phyloP scores from a whole-genome alignment of 768 basidiomycete species.

The Lyophyllum atratum region DNA sequence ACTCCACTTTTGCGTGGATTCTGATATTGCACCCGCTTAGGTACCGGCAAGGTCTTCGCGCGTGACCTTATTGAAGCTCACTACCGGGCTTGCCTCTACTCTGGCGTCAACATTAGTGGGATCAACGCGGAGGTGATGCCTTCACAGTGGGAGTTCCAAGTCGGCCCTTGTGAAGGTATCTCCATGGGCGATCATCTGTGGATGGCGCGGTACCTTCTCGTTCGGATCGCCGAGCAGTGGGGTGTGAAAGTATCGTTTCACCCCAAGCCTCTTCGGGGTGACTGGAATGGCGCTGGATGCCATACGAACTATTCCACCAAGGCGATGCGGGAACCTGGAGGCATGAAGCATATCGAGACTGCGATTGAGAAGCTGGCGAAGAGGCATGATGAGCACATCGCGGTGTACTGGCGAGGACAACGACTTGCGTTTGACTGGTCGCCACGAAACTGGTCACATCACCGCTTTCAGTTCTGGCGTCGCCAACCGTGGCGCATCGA shows the following conservation, averaged over 20 bases:
- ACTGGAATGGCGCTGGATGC: conserved; percentile 99
- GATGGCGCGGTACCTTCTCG: conserved; percentile 97
- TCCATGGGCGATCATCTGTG: conserved; percentile 99
- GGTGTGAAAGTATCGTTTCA: conserved; percentile 98
- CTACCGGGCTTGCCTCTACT: conserved; percentile 94
- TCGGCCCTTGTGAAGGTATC: conserved; percentile 97
- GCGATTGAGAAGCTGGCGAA: conserved; percentile 93
- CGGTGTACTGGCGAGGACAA: conserved; percentile 98
- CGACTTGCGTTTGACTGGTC: conserved; percentile 92
- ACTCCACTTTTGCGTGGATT: background rate
- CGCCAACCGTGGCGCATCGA: conserved; percentile 96
- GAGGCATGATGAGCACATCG: conserved; percentile 93
- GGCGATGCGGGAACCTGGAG: conserved; percentile 91
- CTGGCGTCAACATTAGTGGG: conserved; percentile 97
- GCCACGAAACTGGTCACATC: conserved; percentile 98
- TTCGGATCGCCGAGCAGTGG: conserved; percentile 98
- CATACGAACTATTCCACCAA: conserved; percentile 98
- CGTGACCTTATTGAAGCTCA: conserved; percentile 99
- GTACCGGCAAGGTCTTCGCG: conserved; percentile 96
- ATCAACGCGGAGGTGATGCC: conserved; percentile 99
- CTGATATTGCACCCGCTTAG: conserved; percentile 35
- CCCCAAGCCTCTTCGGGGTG: conserved; percentile 95
- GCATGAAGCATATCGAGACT: conserved; percentile 88
- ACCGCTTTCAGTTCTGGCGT: conserved; percentile 90
- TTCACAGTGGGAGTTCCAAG: conserved; percentile 99